phyloP scores from a whole-genome alignment of 2,329 filamentous ascomycete species.

The Fusarium sarcochroum region DNA sequence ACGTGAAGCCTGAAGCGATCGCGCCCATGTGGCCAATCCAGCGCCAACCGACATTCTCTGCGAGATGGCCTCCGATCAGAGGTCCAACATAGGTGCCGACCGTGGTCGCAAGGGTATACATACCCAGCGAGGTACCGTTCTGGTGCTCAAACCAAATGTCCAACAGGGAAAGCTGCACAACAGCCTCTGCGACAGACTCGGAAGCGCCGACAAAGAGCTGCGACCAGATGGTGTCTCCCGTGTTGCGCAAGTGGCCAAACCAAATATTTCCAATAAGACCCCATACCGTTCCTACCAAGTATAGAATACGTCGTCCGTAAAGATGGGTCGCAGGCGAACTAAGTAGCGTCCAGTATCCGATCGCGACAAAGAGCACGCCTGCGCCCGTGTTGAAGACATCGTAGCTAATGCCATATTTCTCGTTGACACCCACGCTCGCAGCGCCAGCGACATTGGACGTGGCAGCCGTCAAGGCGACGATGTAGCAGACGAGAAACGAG shows the following conservation, averaged over 20 bases:
- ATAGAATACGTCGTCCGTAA: constrained; percentile 68
- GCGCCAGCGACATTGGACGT: constrained; percentile 69
- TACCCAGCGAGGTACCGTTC: constrained; percentile 65
- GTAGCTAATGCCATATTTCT: constrained; percentile 65
- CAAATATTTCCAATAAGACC: constrained; percentile 67
- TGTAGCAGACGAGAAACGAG: constrained; percentile 65
- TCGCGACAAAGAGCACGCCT: constrained; percentile 68
- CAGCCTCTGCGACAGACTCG: constrained; percentile 68
- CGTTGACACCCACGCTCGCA: constrained; percentile 64
- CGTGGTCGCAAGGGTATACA: constrained; percentile 69
- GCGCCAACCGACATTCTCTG: constrained; percentile 64
- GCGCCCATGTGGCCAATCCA: constrained; percentile 68
- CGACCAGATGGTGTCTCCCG: constrained; percentile 65
- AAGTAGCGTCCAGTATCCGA: constrained; percentile 69
- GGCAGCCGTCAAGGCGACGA: constrained; percentile 68
- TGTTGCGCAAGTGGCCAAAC: constrained; percentile 62
- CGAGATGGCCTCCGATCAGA: constrained; percentile 65
- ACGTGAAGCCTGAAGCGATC: constrained; percentile 62
- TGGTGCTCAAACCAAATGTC: constrained; percentile 72
- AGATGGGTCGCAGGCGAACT: constrained; percentile 67
- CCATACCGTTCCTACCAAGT: constrained; percentile 65
- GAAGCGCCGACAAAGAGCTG: constrained; percentile 71
- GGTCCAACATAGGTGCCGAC: constrained; percentile 70
- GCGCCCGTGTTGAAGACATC: constrained; percentile 69
- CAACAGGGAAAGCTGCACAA: constrained; percentile 69